phyloP scores from a whole-genome alignment of 306 rosid genomes.

The Vigna mungo region DNA sequence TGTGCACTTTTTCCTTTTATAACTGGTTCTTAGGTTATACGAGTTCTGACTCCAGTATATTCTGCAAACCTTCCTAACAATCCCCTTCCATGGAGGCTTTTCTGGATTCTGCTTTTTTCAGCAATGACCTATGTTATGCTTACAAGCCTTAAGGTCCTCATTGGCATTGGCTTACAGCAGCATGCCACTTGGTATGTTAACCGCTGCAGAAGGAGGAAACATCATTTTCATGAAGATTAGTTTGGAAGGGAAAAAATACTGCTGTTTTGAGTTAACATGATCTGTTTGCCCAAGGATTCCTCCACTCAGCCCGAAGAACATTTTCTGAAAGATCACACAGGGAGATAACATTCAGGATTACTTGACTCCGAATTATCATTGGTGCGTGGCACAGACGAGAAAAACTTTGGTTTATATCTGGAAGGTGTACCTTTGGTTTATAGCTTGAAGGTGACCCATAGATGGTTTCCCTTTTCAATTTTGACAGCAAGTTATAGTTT shows the following conservation, averaged over 20 bases:
- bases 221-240: conserved; percentile 84
- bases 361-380: conserved; percentile 27
- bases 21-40: conserved; percentile 71
- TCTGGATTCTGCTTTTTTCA: conserved; percentile 65
- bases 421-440: not conserved
- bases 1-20: conserved; percentile 7
- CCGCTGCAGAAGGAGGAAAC: conserved; percentile 78
- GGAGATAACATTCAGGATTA: conserved; percentile 1
- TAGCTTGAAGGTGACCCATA: conserved; percentile 36
- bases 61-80: conserved; percentile 75
- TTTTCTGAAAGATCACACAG: conserved; percentile 12
- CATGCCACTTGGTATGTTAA: conserved; percentile 88
- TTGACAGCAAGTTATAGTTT: conserved; percentile 51
- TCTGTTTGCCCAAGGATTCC: conserved; percentile 40
- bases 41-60: conserved; percentile 93
- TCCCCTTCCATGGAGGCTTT: conserved; percentile 80
- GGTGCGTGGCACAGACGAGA: conserved; percentile 25
- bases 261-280: conserved; percentile 12
- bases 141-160: conserved; percentile 87
- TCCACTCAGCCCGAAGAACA: conserved; percentile 19
- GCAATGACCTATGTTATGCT: conserved; percentile 85
- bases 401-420: conserved; percentile 33
- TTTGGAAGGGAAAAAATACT: conserved; percentile 31
- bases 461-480: conserved; percentile 59
- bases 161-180: conserved; percentile 79